Evolutionary conservation across 2,329 filamentous ascomycete genomes (phyloP).

Genomic region (Calonectria pseudoreteaudii): DNA sequence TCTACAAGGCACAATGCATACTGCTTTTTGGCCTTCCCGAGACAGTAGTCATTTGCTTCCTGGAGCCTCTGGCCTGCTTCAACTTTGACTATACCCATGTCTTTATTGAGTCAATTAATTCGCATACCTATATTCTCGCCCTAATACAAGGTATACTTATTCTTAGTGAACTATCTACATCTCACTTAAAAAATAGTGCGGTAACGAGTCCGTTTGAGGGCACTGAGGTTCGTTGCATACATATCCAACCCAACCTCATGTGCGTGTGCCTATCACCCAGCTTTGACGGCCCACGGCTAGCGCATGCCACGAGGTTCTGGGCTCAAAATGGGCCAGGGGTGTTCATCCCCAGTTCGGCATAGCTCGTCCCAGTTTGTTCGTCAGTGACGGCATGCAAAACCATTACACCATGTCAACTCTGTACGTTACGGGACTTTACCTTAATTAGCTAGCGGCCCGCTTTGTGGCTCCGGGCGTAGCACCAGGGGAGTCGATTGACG

Average conservation of each 20-base stretch:
- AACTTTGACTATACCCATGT: slow-evolving; percentile 39
- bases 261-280: slow-evolving; percentile 22
- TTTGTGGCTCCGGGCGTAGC: too few relatives aligned
- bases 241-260: slow-evolving; percentile 24
- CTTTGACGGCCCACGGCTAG: slow-evolving; percentile 18
- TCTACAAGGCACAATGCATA: slow-evolving; percentile 30
- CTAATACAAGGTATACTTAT: slow-evolving; percentile 30
- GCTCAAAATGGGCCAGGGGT: too few relatives aligned
- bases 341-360: too few relatives aligned
- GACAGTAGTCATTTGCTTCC: slow-evolving; percentile 34
- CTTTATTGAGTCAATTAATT: slow-evolving; percentile 38
- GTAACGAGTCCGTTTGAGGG: slow-evolving; percentile 28
- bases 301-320: slow-evolving; percentile 18
- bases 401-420: too few relatives aligned
- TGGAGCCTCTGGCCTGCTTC: slow-evolving; percentile 34
- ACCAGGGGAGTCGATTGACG: too few relatives aligned
- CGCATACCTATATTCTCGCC: slow-evolving; percentile 32
- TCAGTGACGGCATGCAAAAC: too few relatives aligned
- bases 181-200: slow-evolving; percentile 22
- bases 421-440: too few relatives aligned
- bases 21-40: slow-evolving; percentile 42
- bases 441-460: too few relatives aligned
- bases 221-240: slow-evolving; percentile 26
- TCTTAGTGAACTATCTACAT: slow-evolving; percentile 33
- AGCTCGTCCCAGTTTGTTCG: too few relatives aligned